Evolutionary conservation across 2,329 filamentous ascomycete genomes (phyloP), one percentile per base, ranked within the genome.

Genomic region (Hypoxylon sp.): DNA sequence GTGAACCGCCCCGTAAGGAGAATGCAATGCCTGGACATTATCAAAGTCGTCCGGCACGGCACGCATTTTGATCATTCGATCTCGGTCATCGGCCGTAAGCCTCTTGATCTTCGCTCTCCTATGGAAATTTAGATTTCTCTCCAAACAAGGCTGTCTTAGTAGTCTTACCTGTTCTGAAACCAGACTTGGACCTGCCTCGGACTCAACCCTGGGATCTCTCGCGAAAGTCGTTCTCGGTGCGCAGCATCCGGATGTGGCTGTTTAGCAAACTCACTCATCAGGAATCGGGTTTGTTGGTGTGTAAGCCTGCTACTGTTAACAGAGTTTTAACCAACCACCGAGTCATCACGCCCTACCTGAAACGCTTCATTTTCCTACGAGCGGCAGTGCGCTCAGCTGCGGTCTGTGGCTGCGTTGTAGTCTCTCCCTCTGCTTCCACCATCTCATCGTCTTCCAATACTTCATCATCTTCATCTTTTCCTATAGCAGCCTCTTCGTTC

Each of bases 181-280:
- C 95, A 98, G 55, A 98, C 95, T 80, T 98, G 95, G 25, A 98
- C 95, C 79, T 98, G 95, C 68, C 95, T 89, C 40, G 95, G 93
- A 75, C 93, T 97, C 54, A 98, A 82, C 0, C 95, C 95, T 33
- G 95, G 95, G 50, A 98, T 98, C 79, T 98, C 94, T 70, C 92
- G 86, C 3, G 95, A 95, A 40, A 98, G 85, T 51, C 94, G 88
- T 79, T 97, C 95, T 70, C 95, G 88, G 79, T 97, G 94, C 51
- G 93, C 92, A 44, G 95, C 95, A 81, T 98, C 95, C 6, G 95
- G 95, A 78, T 98, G 95, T 25, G 95, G 93, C 78, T 98, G 94
- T 75, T 96, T 94, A 64, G 94, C 92, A 77, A 98, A 98, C 79
- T 98, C 95, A 81, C 93, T 97, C 94, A 97, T 97, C 63, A 98